Evolutionary conservation across 2,329 filamentous ascomycete genomes (phyloP).

Genomic region (Thelonectria rubi): DNA sequence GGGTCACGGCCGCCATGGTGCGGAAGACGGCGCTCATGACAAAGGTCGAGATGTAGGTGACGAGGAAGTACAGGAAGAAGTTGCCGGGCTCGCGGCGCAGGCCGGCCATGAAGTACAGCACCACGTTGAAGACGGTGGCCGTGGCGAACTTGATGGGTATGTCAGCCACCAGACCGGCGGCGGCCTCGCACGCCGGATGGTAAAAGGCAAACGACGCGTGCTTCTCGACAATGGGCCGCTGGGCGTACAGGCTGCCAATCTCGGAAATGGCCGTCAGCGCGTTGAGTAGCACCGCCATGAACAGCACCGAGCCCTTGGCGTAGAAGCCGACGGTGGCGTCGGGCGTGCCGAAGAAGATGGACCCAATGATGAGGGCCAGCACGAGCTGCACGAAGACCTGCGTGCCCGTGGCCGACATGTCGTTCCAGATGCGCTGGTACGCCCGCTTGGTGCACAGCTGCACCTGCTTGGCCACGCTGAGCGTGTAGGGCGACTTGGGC

Average conservation of each 20-base stretch:
- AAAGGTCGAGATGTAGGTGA: slow-evolving; percentile 73
- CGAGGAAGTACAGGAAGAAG: slow-evolving; percentile 81
- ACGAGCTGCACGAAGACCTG: slow-evolving; percentile 59
- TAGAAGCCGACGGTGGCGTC: slow-evolving; percentile 62
- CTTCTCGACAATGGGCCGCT: slow-evolving; percentile 60
- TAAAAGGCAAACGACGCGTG: slow-evolving; percentile 61
- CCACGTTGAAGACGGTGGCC: slow-evolving; percentile 61
- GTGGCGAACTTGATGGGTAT: slow-evolving; percentile 66
- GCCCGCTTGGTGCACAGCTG: slow-evolving; percentile 60
- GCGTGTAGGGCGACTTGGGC: slow-evolving; percentile 65
- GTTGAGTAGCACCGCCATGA: slow-evolving; percentile 69
- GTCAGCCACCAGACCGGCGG: slow-evolving; percentile 63
- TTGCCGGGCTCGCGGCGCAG: slow-evolving; percentile 66
- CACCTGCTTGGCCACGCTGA: slow-evolving; percentile 64
- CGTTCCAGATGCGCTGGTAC: slow-evolving; percentile 62
- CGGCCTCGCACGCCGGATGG: slow-evolving; percentile 61
- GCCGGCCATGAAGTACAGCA: slow-evolving; percentile 66
- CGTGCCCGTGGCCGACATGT: slow-evolving; percentile 58
- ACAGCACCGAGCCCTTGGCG: slow-evolving; percentile 64
- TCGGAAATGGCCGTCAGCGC: slow-evolving; percentile 67
- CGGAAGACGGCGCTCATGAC: slow-evolving; percentile 82
- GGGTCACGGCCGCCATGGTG: slow-evolving; percentile 75
- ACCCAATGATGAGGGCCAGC: slow-evolving; percentile 69
- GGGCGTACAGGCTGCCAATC: slow-evolving; percentile 55
- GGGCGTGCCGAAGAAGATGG: slow-evolving; percentile 64